These are phyloP conservation scores for Micractinium sp. DNA, from an alignment of 139 green algal genomes.

Conservation along the genomic window DNA sequence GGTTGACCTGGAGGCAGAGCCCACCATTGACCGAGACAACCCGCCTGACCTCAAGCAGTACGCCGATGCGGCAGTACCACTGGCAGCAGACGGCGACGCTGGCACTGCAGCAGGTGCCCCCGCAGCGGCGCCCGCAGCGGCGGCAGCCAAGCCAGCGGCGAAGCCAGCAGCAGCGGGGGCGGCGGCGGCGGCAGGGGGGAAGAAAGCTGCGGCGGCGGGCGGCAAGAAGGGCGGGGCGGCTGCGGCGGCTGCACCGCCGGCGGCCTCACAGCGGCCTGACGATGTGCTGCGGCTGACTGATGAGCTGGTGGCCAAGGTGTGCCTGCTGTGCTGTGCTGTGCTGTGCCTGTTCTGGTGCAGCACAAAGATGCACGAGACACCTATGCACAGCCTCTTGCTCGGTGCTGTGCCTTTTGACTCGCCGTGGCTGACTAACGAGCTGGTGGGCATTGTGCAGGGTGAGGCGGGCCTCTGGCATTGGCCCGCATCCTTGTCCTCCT, in stretches of 20 bases:
- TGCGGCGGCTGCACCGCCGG: background rate
- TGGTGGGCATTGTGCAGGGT: too few species aligned
- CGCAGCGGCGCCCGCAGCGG: conserved; percentile 31
- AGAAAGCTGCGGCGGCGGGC: conserved; percentile 20
- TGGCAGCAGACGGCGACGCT: conserved; percentile 4
- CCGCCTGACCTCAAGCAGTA: conserved; percentile 70
- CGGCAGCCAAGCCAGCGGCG: conserved; percentile 20
- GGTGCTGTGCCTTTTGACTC: too few species aligned
- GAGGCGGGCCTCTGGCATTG: too few species aligned
- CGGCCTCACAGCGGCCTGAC: background rate
- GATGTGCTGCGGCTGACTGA: conserved; percentile 26
- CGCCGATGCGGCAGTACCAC: conserved; percentile 41
- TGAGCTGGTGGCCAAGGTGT: conserved; percentile 20
- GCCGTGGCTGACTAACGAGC: too few species aligned
- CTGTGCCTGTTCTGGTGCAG: too few species aligned
- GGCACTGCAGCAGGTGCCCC: conserved; percentile 25
- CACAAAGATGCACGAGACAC: too few species aligned
- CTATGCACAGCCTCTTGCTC: too few species aligned
- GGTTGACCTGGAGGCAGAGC: conserved; percentile 70
- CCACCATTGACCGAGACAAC: conserved; percentile 71
- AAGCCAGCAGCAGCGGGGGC: conserved; percentile 22
- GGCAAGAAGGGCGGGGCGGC: conserved; percentile 19
- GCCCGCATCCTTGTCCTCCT: too few species aligned
- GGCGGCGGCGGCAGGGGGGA: background rate
- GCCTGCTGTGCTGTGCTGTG: background rate